phyloP scores from a whole-genome alignment of 495 filamentous ascomycete species.

The Astrothelium macrocarpum region DNA sequence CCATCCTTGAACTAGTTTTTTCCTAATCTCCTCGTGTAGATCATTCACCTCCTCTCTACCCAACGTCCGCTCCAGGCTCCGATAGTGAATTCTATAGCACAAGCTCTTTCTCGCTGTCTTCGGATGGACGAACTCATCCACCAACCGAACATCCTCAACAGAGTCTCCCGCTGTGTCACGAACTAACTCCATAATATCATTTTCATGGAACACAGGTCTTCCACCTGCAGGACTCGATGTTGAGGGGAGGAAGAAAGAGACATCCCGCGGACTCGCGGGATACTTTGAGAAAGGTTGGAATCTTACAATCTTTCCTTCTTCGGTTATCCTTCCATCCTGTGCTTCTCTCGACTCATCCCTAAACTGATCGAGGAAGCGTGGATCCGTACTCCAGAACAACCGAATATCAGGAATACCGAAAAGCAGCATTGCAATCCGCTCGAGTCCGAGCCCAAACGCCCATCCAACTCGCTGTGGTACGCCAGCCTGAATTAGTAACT shows the following conservation, averaged over 20 bases:
- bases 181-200: constrained; percentile 94
- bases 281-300: constrained; percentile 85
- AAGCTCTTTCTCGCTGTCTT: constrained; percentile 70
- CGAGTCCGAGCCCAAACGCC: constrained; percentile 91
- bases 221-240: constrained; percentile 22
- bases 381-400: constrained; percentile 88
- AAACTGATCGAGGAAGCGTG: constrained; percentile 78
- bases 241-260: constrained; percentile 77
- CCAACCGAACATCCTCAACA: constrained; percentile 75
- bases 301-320: constrained; percentile 41
- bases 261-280: constrained; percentile 79
- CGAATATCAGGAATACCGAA: constrained; percentile 94
- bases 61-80: constrained; percentile 80
- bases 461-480: constrained; percentile 72
- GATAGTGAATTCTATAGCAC: constrained; percentile 88
- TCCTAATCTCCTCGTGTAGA: constrained; percentile 57
- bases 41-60: constrained; percentile 68
- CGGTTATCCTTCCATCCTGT: constrained; percentile 33
- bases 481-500: constrained; percentile 64
- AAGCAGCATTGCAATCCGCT: constrained; percentile 91
- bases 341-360: constrained; percentile 20
- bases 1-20: constrained; percentile 53
- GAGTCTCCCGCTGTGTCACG: constrained; percentile 67
- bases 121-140: constrained; percentile 85
- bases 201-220: constrained; percentile 60